Evolutionary conservation across 2,329 filamentous ascomycete genomes (phyloP), one percentile per base, ranked within the genome.

Genomic region (Pezicula radicicola): DNA sequence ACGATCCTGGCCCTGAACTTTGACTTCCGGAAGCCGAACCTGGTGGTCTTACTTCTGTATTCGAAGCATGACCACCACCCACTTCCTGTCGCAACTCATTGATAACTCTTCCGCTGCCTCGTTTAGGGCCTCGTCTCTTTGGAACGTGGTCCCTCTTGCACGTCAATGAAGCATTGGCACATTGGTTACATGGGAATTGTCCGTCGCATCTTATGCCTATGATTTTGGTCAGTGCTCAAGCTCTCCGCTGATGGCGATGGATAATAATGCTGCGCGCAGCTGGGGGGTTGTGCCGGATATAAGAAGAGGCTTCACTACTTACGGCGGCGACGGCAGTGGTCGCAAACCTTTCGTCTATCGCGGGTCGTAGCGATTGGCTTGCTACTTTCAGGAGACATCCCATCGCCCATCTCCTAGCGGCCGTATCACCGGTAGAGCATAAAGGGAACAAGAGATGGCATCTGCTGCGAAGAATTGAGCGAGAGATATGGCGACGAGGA

Each of bases 71-170:
- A 61, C 69, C 59, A 66, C 72, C 66, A 70, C 68, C 55, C 65
- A 81, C 72, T 73, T 66, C 67, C 48, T 67, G 79, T 48, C 82
- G 74, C 19, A 86, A 70, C 67, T 84, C 80, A 55, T 81, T 82
- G 52, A 86, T 81, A 39, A 86, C 80, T 58, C 83, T 80, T 33
- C 82, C 82, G 54, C 80, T 76, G 46, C 79, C 81, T 27, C 79
- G 78, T 61, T 85, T 86, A 12, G 82, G 82, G 2, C 82, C 82
- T 59, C 84, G 79, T 67, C 84, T 84, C 66, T 82, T 79, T 13
- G 82, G 82, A 41, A 85, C 77, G 60, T 83, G 80, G 60, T 85
- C 83, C 65, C 83, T 81, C 57, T 81, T 85, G 70, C 82, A 85
- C n/a, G 71, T 75, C 54, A 85, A 73, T 21, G 78, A 75, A 28